Base-by-base conservation (phyloP, 306 rosid species). In the Vigna trinervia region DNA sequence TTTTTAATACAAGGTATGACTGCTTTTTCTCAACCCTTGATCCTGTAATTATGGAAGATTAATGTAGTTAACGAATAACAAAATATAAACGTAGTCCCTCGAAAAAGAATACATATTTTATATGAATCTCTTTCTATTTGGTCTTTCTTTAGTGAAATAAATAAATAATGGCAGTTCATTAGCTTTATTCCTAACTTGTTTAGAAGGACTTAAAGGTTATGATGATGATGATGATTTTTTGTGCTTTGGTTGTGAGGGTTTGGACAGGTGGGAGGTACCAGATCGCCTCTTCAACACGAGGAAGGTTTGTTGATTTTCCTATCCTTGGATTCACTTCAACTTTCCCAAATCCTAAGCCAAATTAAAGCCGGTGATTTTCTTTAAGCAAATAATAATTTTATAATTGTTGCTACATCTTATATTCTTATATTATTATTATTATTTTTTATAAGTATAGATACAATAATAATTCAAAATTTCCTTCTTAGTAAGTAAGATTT, bases 171-270 rank as follows among this genome's bases (percentile, higher is more conserved):
- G 38, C 58, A 66, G 15, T 62, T 41, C 15, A 8, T 13, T 14
- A 64, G 72, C 81, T 68, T 73, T 78, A 83, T 78, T 81, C 60
- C 60, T 71, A 46, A 72, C 79, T 77, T 82, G 79, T 58, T 72
- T 71, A 46, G 62, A 51, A 41, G 50, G 39, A 36, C 78, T 54
- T 75, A 8, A 58, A 75, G 19, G 69, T 51, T 26, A 32, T 64
- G 26, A 72, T 71, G 58, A 61, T 26, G 28, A 23, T 50, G 67
- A 71, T 71, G 58, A 61, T 63, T 77, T 36, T 65, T 69, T 78
- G 28, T 65, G 41, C 64, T 61, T 73, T 76, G 74, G 74, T 69
- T 81, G 78, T 51, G 81, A 71, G 85, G 81, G 48, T 70, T 34
- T 70, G 78, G 81, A 69, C 85, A 81, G 12, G 67, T 58, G 78